phyloP scores from a whole-genome alignment of 2,329 filamentous ascomycete genomes.

The Pleoardoris graminearum region DNA sequence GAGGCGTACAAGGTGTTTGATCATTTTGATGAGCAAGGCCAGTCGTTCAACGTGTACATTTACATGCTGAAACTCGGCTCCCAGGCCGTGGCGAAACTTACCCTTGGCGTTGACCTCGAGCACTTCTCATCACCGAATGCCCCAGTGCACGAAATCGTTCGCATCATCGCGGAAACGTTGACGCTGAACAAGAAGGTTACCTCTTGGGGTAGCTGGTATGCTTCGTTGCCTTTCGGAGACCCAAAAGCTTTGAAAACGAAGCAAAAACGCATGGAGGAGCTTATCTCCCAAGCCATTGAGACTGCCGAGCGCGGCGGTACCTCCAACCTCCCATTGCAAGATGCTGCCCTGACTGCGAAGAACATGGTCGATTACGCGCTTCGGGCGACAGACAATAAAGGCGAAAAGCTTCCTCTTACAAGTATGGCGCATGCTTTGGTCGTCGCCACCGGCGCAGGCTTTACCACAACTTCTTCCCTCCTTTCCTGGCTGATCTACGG shows the following conservation, averaged over 20 bases:
- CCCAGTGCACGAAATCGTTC: conserved; percentile 57
- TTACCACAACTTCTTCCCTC: conserved; percentile 63
- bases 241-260: conserved; percentile 42
- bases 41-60: conserved; percentile 55
- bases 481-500: conserved; percentile 63
- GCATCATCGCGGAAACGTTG: conserved; percentile 55
- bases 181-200: conserved; percentile 63
- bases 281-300: conserved; percentile 22
- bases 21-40: conserved; percentile 51
- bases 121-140: conserved; percentile 52
- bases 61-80: conserved; percentile 56
- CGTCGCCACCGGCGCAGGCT: conserved; percentile 61
- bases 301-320: conserved; percentile 17
- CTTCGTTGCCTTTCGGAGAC: conserved; percentile 61
- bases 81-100: conserved; percentile 51
- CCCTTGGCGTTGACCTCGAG: conserved; percentile 50
- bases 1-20: conserved; percentile 55
- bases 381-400: conserved; percentile 58
- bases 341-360: conserved; percentile 43
- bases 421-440: conserved; percentile 51
- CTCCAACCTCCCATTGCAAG: conserved; percentile 42
- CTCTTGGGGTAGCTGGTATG: conserved; percentile 60
- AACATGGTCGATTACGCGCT: conserved; percentile 55
- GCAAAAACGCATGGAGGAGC: conserved; percentile 20
- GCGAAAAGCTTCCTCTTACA: conserved; percentile 56